Evolutionary conservation across 78 protist species (phyloP), one percentile per base, ranked within the genome.

Genomic region (Cavenderia fasciculata): DNA sequence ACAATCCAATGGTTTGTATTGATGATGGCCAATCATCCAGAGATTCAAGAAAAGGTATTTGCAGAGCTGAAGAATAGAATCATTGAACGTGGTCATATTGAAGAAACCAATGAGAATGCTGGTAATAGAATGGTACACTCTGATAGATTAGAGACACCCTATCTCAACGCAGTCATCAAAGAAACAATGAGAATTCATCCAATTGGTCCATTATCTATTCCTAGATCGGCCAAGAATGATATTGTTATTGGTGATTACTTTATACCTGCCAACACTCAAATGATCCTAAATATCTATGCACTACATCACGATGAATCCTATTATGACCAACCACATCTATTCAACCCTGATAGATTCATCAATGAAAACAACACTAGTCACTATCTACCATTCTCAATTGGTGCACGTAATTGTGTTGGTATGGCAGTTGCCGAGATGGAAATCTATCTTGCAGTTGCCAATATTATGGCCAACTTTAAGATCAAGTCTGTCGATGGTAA

Each of bases 281-380:
- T 78, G 0, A 49, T 23, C 11, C 44, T 29, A 19, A 78, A 78
- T 40, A 36, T 78, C 36, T 47, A 51, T 65, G 87, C 43, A 49
- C 21, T 78, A 38, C 56, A 43, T 25, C 52, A 78, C 11, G 21
- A 62, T 4, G 72, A 63, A 40, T 3, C 10, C 2, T 63, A 11
- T 63, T 51, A 19, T 0, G n/a, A 66, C 6, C 12, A 78, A 23
- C 75, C 75, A 12, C 16, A 62, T 27, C 18, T 33, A 65, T 78
- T 78, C 43, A 63, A 27, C 31, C 87, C 87, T 33, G 87, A 78
- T 25, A 78, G 87, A 78, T 69, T 34, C 47, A 47, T 69, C 2
- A 69, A 69, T 47, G 47, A 47, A 27, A 25, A 31, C 23, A 69
- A 31, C 36, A 16, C 27, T 31, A 69, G 2, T 34, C 31, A n/a